These are phyloP conservation scores for Stentor coeruleus DNA, from an alignment of 73 alveolate species.

Conservation along the genomic window DNA sequence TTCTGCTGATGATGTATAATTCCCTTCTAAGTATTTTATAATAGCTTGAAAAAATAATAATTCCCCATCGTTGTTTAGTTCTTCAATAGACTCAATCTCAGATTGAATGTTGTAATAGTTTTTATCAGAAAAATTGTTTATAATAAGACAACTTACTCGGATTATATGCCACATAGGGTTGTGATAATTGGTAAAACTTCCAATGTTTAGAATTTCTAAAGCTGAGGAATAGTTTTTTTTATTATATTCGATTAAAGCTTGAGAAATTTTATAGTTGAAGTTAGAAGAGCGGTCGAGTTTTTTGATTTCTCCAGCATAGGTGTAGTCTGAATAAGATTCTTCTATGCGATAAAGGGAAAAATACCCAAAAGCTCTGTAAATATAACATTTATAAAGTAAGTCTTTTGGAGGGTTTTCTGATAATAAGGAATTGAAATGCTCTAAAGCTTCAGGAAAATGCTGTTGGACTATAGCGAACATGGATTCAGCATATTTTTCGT, in stretches of 20 bases:
- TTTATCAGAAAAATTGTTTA: slow-evolving; percentile 1
- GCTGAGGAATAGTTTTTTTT: neutral
- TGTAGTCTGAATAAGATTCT: slow-evolving; percentile 19
- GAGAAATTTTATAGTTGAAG: slow-evolving; percentile 25
- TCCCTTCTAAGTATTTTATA: slow-evolving; percentile 10
- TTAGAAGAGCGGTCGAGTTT: slow-evolving; percentile 12
- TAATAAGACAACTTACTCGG: slow-evolving; percentile 28
- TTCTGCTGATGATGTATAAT: no score
- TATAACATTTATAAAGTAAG: neutral
- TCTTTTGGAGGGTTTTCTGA: neutral
- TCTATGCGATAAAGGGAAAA: slow-evolving; percentile 10
- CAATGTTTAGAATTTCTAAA: neutral
- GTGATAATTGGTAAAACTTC: neutral
- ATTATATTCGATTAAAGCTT: slow-evolving; percentile 26
- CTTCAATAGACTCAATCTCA: neutral
- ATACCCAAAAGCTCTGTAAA: slow-evolving; percentile 27
- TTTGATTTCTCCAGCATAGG: neutral
- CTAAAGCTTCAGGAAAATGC: slow-evolving; percentile 26
- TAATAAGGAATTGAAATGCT: neutral
- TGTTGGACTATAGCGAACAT: slow-evolving; percentile 26
- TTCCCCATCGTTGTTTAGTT: slow-evolving; percentile 17
- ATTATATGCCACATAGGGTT: slow-evolving; percentile 19
- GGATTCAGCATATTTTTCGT: neutral
- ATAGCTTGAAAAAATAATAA: slow-evolving; percentile 25
- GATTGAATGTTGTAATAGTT: no score